These are phyloP conservation scores for Colletotrichum sp. DNA, from an alignment of 2,329 filamentous ascomycete genomes.

Conservation along the genomic window DNA sequence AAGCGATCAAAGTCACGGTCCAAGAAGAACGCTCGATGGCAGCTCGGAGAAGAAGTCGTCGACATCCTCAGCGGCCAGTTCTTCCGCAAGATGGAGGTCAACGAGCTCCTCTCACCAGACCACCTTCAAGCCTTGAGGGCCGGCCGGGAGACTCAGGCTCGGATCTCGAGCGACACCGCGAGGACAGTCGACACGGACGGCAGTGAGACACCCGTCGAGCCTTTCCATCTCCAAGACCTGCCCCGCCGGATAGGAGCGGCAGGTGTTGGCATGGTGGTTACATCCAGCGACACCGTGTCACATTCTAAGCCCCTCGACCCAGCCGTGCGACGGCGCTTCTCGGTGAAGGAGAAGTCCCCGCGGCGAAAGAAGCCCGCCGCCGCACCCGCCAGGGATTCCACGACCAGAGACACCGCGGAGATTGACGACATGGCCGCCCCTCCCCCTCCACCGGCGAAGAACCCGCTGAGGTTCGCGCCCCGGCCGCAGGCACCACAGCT, in stretches of 20 bases:
- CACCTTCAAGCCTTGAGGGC: slow-evolving; percentile 28
- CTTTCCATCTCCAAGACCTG: slow-evolving; percentile 55
- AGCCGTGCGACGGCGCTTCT: slow-evolving; percentile 27
- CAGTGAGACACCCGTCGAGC: slow-evolving; percentile 48
- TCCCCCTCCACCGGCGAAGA: slow-evolving; percentile 37
- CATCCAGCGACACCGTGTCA: slow-evolving; percentile 30
- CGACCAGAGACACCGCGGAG: not conserved
- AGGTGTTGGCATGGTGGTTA: slow-evolving; percentile 33
- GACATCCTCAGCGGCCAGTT: slow-evolving; percentile 60
- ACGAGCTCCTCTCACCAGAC: slow-evolving; percentile 63
- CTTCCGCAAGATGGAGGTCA: slow-evolving; percentile 60
- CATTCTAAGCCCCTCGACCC: slow-evolving; percentile 27
- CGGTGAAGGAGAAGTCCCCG: slow-evolving; percentile 20
- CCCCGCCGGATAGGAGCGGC: slow-evolving; percentile 46
- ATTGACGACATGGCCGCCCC: slow-evolving; percentile 2
- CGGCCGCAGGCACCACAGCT: slow-evolving; percentile 28
- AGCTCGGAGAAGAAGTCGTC: slow-evolving; percentile 60
- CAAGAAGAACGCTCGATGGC: slow-evolving; percentile 51
- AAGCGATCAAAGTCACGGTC: slow-evolving; percentile 22
- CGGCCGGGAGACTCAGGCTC: slow-evolving; percentile 36
- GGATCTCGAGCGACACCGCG: slow-evolving; percentile 31
- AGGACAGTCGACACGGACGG: slow-evolving; percentile 31
- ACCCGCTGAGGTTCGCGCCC: slow-evolving; percentile 23
- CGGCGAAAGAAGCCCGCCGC: not conserved
- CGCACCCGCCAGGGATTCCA: not conserved